Evolutionary conservation across 129 eudicot genomes (phyloP), one percentile per base, ranked within the genome.

Genomic region (Calendula officinalis): DNA sequence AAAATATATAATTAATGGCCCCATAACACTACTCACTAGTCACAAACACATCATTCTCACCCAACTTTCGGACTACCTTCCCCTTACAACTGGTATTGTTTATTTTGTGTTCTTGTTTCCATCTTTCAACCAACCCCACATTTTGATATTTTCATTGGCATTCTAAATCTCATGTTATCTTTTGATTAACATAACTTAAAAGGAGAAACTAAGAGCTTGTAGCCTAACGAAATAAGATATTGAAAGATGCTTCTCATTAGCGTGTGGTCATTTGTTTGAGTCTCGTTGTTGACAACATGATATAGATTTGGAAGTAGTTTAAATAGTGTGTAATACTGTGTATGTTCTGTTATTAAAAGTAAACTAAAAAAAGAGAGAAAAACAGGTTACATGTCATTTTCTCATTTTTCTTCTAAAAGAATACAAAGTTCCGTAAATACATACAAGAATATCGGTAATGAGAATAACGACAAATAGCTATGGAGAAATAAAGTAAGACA

Each of bases 1-100:
- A 10, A 45, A 7, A 4, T 8, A 12, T 8, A 22, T 22, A 15
- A 56, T 34, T 36, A 17, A 38, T 57, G 44, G 41, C 30, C 33
- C 6, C 45, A 22, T 7, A 36, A 43, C 33, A 37, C 63, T 44
- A 57, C 63, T 57, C 44, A 57, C 44, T 57, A 57, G 42, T 57
- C 63, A 57, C 46, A 30, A 57, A 37, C n/a, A 57, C 63, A 57
- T 57, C 63, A 57, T 57, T 35, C 30, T 57, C 63, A 37, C 63
- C 45, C 32, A 35, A 57, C 63, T 57, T 57, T 57, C n/a, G 7
- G 46, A 50, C 56, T 16, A 5, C 14, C 3, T 50, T 50, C 22
- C 55, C 3, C 9, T 50, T 3, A 6, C 52, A 47, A 47, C 52
- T 47, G 6, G 52, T 47, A 9, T 49, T 13, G 14, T 57, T n/a